Evolutionary conservation across 176 grass and related monocot species (phyloP).

Genomic region (Phyllostachys edulis): DNA sequence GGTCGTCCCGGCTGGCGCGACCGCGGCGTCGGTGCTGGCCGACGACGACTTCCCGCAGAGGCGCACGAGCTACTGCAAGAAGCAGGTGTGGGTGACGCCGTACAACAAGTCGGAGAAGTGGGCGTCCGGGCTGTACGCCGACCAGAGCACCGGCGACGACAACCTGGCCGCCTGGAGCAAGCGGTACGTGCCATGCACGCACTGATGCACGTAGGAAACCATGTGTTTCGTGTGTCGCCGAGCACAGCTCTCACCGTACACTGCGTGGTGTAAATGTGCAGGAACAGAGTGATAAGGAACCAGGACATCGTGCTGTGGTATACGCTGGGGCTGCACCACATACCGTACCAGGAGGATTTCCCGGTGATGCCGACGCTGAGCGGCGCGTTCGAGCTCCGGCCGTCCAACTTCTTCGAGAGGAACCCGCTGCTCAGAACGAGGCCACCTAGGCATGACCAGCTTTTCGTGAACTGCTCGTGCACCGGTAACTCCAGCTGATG

Average conservation of each 20-base stretch:
- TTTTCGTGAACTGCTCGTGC: slow-evolving; percentile 11
- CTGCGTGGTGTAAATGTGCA: not conserved
- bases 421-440: slow-evolving; percentile 50
- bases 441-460: not conserved
- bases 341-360: slow-evolving; percentile 87
- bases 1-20: slow-evolving; percentile 35
- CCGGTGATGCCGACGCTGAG: slow-evolving; percentile 71
- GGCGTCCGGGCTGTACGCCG: slow-evolving; percentile 66
- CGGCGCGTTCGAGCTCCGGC: slow-evolving; percentile 71
- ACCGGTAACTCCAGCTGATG: not conserved
- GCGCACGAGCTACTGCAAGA: slow-evolving; percentile 63
- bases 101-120: slow-evolving; percentile 73
- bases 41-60: slow-evolving; percentile 76
- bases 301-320: slow-evolving; percentile 86
- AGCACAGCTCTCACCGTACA: not conserved
- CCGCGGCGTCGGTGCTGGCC: slow-evolving; percentile 57
- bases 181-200: not conserved
- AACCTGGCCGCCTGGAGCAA: slow-evolving; percentile 52
- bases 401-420: slow-evolving; percentile 85
- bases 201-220: no score
- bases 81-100: slow-evolving; percentile 75
- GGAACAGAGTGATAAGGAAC: slow-evolving; percentile 47
- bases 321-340: slow-evolving; percentile 73
- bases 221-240: no score
- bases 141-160: slow-evolving; percentile 75